Evolutionary conservation across 2,329 filamentous ascomycete species (phyloP), one percentile per base, ranked within the genome.

Genomic region (Hymenoscyphus linearis): DNA sequence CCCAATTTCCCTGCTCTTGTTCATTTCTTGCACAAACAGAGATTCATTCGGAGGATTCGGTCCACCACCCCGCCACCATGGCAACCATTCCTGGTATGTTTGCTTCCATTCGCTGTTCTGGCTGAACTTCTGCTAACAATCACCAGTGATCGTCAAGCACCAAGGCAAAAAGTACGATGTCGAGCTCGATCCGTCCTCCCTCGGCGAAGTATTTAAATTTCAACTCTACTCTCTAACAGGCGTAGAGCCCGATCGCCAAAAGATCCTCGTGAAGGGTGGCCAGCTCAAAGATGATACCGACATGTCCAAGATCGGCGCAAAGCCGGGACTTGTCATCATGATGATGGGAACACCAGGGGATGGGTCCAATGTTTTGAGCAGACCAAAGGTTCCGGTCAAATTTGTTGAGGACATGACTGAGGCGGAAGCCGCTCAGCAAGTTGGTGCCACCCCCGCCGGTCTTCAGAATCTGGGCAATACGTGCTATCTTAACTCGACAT

Each of bases 341-440:
- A 96, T 99, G 89, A 91, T 99, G 84, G 96, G 96, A 40, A 95
- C 91, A 2, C 89, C 93, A 22, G 85, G 84, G 14, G 85, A 83
- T 57, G 82, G 82, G 50, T 78, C 76, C 36, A 76, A 79, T 16
- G 77, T 79, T n/a, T 80, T 90, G 34, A 80, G 87, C 62, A 85
- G 88, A 58, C 95, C 95, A 35, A 90, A 88, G 72, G 88, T 96
- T 72, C 82, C 84, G 68, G 82, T 93, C 71, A 95, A 90, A 76
- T 99, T 99, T 70, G 77, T 96, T 65, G 95, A 99, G 76, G 95
- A 99, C 74, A 97, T 99, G 93, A 96, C 91, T 27, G 93, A 96
- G 74, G 93, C 92, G 34, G 93, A 98, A 75, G 85, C 87, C 58
- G 93, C 95, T 25, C 86, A 87, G 74, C 85, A 89, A 73, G 88